Percentiles rank a stretch among this genome's conserved stretches.
Conservation (phyloP, 306 rosid species). For the Vicia sativa region DNA sequence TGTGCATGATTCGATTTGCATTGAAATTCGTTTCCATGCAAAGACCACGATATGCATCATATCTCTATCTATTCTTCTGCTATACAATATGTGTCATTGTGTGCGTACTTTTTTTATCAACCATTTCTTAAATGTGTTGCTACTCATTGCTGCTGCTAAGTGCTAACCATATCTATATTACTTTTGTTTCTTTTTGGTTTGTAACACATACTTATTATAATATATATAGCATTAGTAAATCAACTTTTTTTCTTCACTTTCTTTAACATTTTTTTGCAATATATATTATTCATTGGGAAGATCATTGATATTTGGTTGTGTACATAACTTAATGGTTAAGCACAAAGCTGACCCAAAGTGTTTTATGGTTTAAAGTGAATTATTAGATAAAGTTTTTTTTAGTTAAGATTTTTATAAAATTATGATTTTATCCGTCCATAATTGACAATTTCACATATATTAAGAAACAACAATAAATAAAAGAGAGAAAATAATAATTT, state of each 20-base stretch:
- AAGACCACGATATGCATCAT: slow-evolving; percentile 48
- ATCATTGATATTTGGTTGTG: slow-evolving; percentile 26
- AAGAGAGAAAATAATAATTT: too few species aligned
- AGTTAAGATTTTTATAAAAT: too few species aligned
- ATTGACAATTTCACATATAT: too few species aligned
- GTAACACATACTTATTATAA: neutral
- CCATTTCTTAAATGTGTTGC: slow-evolving; percentile 17
- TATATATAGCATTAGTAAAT: neutral
- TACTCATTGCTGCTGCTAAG: slow-evolving; percentile 22
- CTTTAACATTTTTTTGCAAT: slow-evolving; percentile 17
- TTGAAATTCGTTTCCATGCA: slow-evolving; percentile 97
- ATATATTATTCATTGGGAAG: slow-evolving; percentile 8
- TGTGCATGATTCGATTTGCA: slow-evolving; percentile 66
- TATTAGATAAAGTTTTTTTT: too few species aligned
- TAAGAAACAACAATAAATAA: too few species aligned
- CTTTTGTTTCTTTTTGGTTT: slow-evolving; percentile 2
- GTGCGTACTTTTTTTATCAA: slow-evolving; percentile 43
- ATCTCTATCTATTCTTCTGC: slow-evolving; percentile 39
- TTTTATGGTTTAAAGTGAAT: too few species aligned
- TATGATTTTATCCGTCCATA: too few species aligned
- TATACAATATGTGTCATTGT: slow-evolving; percentile 37
- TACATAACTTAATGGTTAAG: slow-evolving; percentile 45
- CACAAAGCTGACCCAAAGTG: slow-evolving; percentile 7
- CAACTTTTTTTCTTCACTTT: slow-evolving; percentile 19
- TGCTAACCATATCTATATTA: slow-evolving; percentile 24